Percentiles rank a stretch among this genome's conserved stretches.
Conservation (phyloP, 371 early-diverging fungal species). For the Actinomucor elegans region DNA sequence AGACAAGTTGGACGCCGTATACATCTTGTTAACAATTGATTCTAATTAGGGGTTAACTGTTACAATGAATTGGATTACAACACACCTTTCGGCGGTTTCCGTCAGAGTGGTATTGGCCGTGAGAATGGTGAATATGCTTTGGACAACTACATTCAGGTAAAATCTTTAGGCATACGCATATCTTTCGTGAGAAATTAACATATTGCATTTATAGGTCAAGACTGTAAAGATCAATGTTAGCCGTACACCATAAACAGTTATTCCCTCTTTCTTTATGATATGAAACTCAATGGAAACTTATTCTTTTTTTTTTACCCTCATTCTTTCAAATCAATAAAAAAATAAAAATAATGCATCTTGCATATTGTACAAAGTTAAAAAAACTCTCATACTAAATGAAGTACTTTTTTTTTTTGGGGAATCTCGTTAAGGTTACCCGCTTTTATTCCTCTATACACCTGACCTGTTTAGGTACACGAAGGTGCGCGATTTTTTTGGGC, state of each 20-base stretch:
- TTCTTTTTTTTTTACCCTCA: too few relatives aligned
- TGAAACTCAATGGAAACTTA: too few relatives aligned
- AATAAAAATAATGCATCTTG: too few relatives aligned
- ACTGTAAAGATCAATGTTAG: constrained; percentile 38
- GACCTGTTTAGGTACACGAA: too few relatives aligned
- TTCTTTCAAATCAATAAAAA: background rate
- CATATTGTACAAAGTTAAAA: background rate
- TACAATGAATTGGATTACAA: constrained; percentile 41
- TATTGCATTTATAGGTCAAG: constrained; percentile 27
- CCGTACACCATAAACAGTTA: constrained; percentile 22
- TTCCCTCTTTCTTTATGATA: constrained; percentile 1
- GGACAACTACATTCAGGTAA: constrained; percentile 62
- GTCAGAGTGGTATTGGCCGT: constrained; percentile 81
- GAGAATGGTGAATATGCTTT: constrained; percentile 78
- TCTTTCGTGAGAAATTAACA: constrained; percentile 5
- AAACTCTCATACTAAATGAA: too few relatives aligned
- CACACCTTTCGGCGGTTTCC: constrained; percentile 84
- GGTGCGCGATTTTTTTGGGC: too few relatives aligned
- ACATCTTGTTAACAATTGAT: background rate
- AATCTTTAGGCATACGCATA: background rate
- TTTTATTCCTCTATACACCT: too few relatives aligned
- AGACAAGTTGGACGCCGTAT: too few relatives aligned
- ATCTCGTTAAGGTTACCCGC: too few relatives aligned
- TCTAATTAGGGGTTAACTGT: constrained; percentile 49
- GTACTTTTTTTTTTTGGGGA: too few relatives aligned